Evolutionary conservation across 768 basidiomycete species (phyloP).

Genomic region (Panus rudis): DNA sequence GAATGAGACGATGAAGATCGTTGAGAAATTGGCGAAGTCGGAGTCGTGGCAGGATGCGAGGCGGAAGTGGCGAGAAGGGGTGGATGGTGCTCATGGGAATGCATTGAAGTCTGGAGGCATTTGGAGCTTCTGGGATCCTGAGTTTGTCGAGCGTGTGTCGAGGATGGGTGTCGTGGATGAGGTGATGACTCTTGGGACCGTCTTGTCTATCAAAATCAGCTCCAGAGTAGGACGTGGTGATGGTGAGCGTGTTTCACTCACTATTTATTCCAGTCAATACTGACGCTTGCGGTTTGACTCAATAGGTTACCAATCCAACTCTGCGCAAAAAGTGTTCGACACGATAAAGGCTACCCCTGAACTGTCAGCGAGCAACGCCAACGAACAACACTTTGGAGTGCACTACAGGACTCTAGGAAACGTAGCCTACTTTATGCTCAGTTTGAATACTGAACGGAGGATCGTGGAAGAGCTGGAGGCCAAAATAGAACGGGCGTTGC

Average conservation of each 20-base stretch:
- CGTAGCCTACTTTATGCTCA: slow-evolving; percentile 89
- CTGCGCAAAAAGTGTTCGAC: slow-evolving; percentile 56
- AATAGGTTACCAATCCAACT: slow-evolving; percentile 47
- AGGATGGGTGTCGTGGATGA: slow-evolving; percentile 50
- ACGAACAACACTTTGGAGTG: slow-evolving; percentile 55
- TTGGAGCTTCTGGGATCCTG: slow-evolving; percentile 88
- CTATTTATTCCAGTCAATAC: background rate
- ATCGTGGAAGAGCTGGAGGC: no score
- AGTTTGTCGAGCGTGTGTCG: slow-evolving; percentile 63
- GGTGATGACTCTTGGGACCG: slow-evolving; percentile 83
- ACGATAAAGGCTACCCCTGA: slow-evolving; percentile 41
- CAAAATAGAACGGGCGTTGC: no score
- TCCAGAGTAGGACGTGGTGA: no score
- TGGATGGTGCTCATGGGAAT: no score
- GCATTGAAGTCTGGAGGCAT: slow-evolving; percentile 26
- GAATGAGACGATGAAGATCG: slow-evolving; percentile 62
- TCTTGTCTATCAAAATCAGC: slow-evolving; percentile 69
- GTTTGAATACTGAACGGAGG: slow-evolving; percentile 73
- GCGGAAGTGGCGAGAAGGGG: slow-evolving; percentile 43
- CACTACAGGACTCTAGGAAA: slow-evolving; percentile 88
- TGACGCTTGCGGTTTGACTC: background rate
- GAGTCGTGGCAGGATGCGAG: slow-evolving; percentile 56
- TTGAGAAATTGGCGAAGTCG: slow-evolving; percentile 44
- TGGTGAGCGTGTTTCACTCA: slow-evolving; percentile 34
- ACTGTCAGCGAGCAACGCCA: slow-evolving; percentile 16